Evolutionary conservation across 2,329 filamentous ascomycete genomes (phyloP), one percentile per base, ranked within the genome.

Genomic region (Monosporascus sp.): DNA sequence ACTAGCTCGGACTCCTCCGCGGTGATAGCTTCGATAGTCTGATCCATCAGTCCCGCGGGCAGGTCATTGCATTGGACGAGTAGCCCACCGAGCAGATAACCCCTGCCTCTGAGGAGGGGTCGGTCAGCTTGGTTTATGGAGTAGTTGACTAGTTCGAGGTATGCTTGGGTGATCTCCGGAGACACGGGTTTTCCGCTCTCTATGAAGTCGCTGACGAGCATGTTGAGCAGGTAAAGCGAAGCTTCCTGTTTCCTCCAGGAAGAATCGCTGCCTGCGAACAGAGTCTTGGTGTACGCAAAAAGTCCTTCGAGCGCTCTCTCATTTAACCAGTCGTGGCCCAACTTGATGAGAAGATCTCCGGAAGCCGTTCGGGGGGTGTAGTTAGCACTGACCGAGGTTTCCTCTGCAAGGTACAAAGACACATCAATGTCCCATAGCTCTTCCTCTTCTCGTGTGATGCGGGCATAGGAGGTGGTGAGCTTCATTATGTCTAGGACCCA

Each of bases 391-490:
- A 97, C 88, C 2, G 91, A 93, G 2, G 91, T 93, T 73, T 97
- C 93, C 71, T 99, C 94, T 1, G 91, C 93, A 47, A 99, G 79
- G 71, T 95, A 99, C 2, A 99, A 81, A 54, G 96, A 97, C 61
- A 95, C 88, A 70, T 99, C 94, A 58, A 97, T 91, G 62, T 97
- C 91, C 94, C 94, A 99, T 9, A 99, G 74, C 7, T 89, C 91
- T 72, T 97, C 91, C 66, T 97, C 94, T 69, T 99, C 94, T 27
- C 84, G 86, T 2, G 89, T 92, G 62, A 99, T 95, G 60, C 93
- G 90, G 14, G 91, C 87, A 71, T 96, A 97, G 1, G 86, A 84
- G 20, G 91, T 85, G 9, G 91, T 83, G 59, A 97, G 80, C 68
- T 88, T 89, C 83, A 97, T 88, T 20, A 97, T 85, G 64, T 96